Conservation (phyloP, 1,139 yeast genomes). For the Pichia inconspicua region DNA sequence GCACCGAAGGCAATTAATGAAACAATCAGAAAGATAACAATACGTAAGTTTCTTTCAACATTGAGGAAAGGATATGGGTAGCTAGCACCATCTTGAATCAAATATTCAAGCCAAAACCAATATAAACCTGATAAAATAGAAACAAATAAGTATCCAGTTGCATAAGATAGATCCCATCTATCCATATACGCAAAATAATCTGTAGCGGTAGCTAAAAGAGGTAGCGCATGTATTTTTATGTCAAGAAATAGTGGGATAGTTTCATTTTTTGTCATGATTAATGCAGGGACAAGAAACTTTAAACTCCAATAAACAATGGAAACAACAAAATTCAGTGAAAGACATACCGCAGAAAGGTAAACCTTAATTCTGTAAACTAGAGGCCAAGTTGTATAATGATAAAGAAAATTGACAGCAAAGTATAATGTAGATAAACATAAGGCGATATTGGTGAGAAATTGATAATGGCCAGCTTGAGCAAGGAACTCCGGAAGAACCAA, state of each 20-base stretch:
- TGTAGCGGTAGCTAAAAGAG: conserved; percentile 40
- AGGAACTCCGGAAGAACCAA: conserved; percentile 42
- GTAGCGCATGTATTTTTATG: conserved; percentile 51
- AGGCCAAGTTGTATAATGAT: conserved; percentile 17
- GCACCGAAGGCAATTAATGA: conserved; percentile 37
- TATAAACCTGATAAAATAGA: conserved; percentile 38
- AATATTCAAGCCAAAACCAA: conserved; percentile 43
- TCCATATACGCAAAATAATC: conserved; percentile 55
- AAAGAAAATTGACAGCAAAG: conserved; percentile 30
- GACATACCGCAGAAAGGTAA: conserved; percentile 41
- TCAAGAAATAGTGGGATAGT: conserved; percentile 44
- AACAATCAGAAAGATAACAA: conserved; percentile 43
- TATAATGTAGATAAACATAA: conserved; percentile 41
- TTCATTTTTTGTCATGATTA: conserved; percentile 31
- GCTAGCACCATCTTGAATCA: conserved; percentile 39
- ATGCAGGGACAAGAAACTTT: conserved; percentile 39
- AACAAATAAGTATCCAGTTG: conserved; percentile 36
- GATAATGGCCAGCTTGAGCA: conserved; percentile 53
- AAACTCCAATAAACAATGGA: conserved; percentile 62
- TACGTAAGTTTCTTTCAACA: conserved; percentile 38
- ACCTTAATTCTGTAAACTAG: conserved; percentile 28
- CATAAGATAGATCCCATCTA: conserved; percentile 33
- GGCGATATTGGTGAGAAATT: conserved; percentile 59
- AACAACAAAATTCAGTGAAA: conserved; percentile 53
- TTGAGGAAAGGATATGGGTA: conserved; percentile 66